These are phyloP conservation scores for Hypocrella siamensis DNA, from an alignment of 2,329 filamentous ascomycete genomes.

Conservation along the genomic window DNA sequence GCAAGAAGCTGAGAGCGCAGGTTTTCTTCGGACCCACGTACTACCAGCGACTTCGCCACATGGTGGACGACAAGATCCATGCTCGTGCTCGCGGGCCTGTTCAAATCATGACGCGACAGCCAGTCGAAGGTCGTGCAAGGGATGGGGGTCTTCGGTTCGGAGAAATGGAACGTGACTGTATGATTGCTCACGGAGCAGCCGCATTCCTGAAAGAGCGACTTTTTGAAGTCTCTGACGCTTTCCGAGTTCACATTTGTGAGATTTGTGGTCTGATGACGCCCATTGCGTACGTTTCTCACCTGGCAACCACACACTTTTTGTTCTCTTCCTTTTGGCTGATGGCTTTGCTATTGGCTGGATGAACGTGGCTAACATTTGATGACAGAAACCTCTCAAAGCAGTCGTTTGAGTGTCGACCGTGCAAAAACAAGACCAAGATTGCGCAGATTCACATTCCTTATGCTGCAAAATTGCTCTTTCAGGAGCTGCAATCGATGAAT, in stretches of 20 bases:
- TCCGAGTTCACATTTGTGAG: slow-evolving; percentile 95
- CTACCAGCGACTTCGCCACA: slow-evolving; percentile 95
- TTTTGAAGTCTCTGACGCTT: slow-evolving; percentile 95
- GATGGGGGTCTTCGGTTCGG: slow-evolving; percentile 98
- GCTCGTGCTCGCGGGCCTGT: slow-evolving; percentile 93
- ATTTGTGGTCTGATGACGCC: slow-evolving; percentile 98
- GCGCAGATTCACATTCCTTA: slow-evolving; percentile 97
- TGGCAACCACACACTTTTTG: neutral
- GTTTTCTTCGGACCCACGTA: slow-evolving; percentile 97
- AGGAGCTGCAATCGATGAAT: slow-evolving; percentile 96
- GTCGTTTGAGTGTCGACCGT: slow-evolving; percentile 90
- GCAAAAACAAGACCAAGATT: slow-evolving; percentile 98
- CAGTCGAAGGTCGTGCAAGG: slow-evolving; percentile 92
- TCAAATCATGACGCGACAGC: slow-evolving; percentile 93
- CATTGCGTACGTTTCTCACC: slow-evolving; percentile 49
- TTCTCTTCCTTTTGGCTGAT: neutral
- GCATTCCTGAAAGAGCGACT: slow-evolving; percentile 94
- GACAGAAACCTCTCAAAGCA: slow-evolving; percentile 80
- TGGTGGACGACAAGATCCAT: slow-evolving; percentile 99
- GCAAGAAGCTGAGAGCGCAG: slow-evolving; percentile 81
- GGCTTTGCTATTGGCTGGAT: neutral
- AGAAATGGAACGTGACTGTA: slow-evolving; percentile 99
- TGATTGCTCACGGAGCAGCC: slow-evolving; percentile 98
- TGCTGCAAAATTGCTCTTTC: slow-evolving; percentile 93
- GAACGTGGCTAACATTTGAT: neutral